Evolutionary conservation across 1,284 basidiomycete species (phyloP).

Genomic region (Naganishia albida): DNA sequence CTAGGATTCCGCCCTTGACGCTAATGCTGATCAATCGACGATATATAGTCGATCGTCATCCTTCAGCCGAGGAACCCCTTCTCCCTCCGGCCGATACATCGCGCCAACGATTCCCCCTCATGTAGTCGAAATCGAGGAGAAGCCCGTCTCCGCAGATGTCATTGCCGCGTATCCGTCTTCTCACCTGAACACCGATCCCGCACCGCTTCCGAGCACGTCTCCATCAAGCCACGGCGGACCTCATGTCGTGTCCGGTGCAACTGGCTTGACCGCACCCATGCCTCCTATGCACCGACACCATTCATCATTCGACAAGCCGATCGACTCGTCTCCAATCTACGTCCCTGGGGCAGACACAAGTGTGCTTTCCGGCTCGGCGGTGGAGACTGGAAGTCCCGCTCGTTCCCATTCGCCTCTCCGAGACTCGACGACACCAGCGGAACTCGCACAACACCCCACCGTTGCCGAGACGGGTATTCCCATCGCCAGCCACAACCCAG

Average conservation of each 20-base stretch:
- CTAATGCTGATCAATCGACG: background rate
- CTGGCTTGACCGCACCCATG: slow-evolving; percentile 7
- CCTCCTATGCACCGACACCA: slow-evolving; percentile 27
- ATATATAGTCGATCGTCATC: slow-evolving; percentile 10
- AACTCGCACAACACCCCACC: slow-evolving; percentile 27
- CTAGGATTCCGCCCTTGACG: background rate
- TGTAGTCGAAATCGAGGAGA: slow-evolving; percentile 20
- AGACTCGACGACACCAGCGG: background rate
- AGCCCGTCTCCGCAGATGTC: slow-evolving; percentile 27
- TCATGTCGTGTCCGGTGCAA: background rate
- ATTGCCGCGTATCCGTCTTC: slow-evolving; percentile 34
- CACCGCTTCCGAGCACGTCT: slow-evolving; percentile 22
- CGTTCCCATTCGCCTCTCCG: background rate
- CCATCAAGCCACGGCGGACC: background rate
- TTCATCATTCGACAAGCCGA: slow-evolving; percentile 31
- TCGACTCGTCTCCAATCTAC: slow-evolving; percentile 12
- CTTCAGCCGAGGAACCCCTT: slow-evolving; percentile 19
- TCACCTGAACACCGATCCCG: slow-evolving; percentile 28
- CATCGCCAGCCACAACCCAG: slow-evolving; percentile 14
- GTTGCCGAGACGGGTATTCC: slow-evolving; percentile 34
- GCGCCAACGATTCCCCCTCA: slow-evolving; percentile 27
- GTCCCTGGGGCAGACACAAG: slow-evolving; percentile 9
- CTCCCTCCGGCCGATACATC: slow-evolving; percentile 14
- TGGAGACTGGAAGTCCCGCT: slow-evolving; percentile 20
- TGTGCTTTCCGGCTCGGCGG: slow-evolving; percentile 26